Evolutionary conservation across 371 early-diverging fungal genomes (phyloP), one percentile per base, ranked within the genome.

Genomic region (Mucor indicus): DNA sequence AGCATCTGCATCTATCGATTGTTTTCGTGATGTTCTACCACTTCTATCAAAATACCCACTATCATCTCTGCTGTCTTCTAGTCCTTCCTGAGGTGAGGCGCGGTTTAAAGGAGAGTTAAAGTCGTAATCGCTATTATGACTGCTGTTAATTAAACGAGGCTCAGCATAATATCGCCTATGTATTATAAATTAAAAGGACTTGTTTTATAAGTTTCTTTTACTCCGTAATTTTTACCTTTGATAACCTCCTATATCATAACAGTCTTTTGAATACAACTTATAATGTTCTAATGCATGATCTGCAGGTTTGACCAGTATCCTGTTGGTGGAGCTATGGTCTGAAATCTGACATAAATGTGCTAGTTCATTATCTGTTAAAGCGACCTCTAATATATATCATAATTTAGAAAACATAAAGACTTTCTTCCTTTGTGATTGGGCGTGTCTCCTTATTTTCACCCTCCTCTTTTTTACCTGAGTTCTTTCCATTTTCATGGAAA

Each of bases 401-500:
- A 24, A 27, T 27, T 8, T 17, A 5, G 33, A 30, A 21, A 16
- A 36, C 13, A 19, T 24, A 39, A 17, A 17, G 9, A 9, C 17
- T 23, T 13, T 15, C 15, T 38, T 22, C 21, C 46, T 36, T 27
- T 15, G 12, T 1, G 17, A 15, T 12, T 13, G 2, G 12, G 6
- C 17, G 10, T 27, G 9, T 20, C 38, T 40, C 43, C 43, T 42
- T n/a, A n/a, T 42, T 30, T 27, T 25, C 16, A 11, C 33, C 24
- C 17, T n/a, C 15, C n/a, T 41, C 12, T 21, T n/a, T 17, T 15
- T 62, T 61, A 58, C 75, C 68, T 37, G 69, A 55, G 24, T 64
- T 55, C 29, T 62, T 53, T 20, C 72, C 75, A 40, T 71, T 71
- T 39, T 72, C 72, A 58, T 72, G 75, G 30, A 55, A 75, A 38